These are phyloP conservation scores for Candida chauliodis DNA, from an alignment of 805 yeast species.

Conservation along the genomic window DNA sequence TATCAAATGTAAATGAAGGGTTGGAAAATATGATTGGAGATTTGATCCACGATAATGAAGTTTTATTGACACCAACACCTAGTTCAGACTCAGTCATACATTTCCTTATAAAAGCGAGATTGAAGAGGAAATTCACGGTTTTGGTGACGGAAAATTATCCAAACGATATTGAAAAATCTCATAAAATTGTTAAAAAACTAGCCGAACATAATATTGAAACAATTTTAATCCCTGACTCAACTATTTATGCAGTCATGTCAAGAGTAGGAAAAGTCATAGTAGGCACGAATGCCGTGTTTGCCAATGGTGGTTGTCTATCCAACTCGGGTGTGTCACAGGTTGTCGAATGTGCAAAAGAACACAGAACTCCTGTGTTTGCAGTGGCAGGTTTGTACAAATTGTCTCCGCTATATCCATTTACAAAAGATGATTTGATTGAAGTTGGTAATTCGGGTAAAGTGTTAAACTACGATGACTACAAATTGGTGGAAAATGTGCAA, in stretches of 20 bases:
- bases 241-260: constrained; percentile 94
- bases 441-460: constrained; percentile 94
- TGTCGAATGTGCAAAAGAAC: constrained; percentile 93
- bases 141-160: constrained; percentile 91
- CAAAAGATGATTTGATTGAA: constrained; percentile 77
- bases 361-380: constrained; percentile 92
- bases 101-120: constrained; percentile 79
- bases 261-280: constrained; percentile 94
- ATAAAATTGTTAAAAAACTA: constrained; percentile 71
- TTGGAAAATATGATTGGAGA: constrained; percentile 89
- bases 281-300: constrained; percentile 89
- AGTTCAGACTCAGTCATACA: constrained; percentile 84
- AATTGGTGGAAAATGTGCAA: constrained; percentile 67
- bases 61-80: constrained; percentile 89
- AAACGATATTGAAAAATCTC: constrained; percentile 75
- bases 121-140: constrained; percentile 88
- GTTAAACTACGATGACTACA: constrained; percentile 67
- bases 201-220: constrained; percentile 87
- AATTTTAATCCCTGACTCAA: constrained; percentile 87
- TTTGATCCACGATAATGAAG: constrained; percentile 88
- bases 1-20: constrained; percentile 83
- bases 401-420: constrained; percentile 89
- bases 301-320: constrained; percentile 92
- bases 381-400: constrained; percentile 92
- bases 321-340: constrained; percentile 89